Base-by-base conservation (phyloP, 495 filamentous ascomycete species). In the Aspergillus mulundensis region DNA sequence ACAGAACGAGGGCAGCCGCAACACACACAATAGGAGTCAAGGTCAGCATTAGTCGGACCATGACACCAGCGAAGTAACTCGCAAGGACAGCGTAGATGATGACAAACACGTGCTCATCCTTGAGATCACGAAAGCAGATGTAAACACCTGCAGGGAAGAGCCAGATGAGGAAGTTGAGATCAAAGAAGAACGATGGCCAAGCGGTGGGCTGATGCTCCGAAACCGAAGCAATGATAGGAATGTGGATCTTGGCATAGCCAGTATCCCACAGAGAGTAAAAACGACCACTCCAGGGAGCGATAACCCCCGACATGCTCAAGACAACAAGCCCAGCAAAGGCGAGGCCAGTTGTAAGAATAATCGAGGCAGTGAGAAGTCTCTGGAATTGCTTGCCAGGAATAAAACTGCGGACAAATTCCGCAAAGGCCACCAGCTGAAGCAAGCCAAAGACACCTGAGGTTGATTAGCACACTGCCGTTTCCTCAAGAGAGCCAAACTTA, bases 241-340 rank as follows among this genome's bases (percentile, higher is more conserved):
- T 99, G 63, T 99, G 95, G 57, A 97, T 95, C 77, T 99, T 99
- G 62, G 95, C 95, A 68, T 99, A 99, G 61, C 89, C 90, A 10
- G 95, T 99, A 72, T 99, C 95, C 92, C 92, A 99, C 32, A 99
- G 83, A 0, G 95, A 99, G 75, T 99, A 99, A 80, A 99, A 99
- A 54, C 95, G 94, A 53, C 95, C 95, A 64, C 89, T 91, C 95
- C 95, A 99, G 7, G 95, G 95, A 32, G 95, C 95, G 72, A 99
- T 93, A 55, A 91, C 85, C 34, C 95, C 95, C 4, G 87, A 82
- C 40, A 92, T 81, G 14, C 91, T 95, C 48, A 97, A 82, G 20
- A 89, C 71, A 39, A 97, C 84, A 36, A 99, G 81, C 24, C 80
- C 86, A 21, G 82, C 83, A 40, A 95, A 74, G 10, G 86, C 83